These are phyloP conservation scores for Flaveria trinervia DNA, from an alignment of 129 eudicot genomes.

Conservation along the genomic window DNA sequence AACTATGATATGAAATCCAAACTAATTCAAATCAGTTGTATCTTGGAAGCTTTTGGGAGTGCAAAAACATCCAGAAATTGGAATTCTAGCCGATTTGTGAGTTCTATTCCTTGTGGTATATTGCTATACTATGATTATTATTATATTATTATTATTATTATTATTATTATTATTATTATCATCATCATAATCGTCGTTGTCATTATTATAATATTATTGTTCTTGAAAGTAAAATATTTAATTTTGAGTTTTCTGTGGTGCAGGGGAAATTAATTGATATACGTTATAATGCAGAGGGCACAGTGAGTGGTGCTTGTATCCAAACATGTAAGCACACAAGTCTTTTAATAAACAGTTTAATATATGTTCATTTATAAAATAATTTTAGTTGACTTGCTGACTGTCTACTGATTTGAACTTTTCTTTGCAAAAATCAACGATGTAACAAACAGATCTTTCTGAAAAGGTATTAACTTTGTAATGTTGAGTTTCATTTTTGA, in stretches of 20 bases:
- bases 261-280: slow-evolving; percentile 92
- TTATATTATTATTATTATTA: neutral
- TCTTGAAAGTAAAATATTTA: neutral
- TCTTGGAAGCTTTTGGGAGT: slow-evolving; percentile 92
- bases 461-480: slow-evolving; percentile 65
- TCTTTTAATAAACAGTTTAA: neutral
- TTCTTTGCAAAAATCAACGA: slow-evolving; percentile 31
- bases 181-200: too few species aligned
- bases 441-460: slow-evolving; percentile 53
- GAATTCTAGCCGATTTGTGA: slow-evolving; percentile 95
- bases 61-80: slow-evolving; percentile 87
- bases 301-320: slow-evolving; percentile 70
- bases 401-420: slow-evolving; percentile 24
- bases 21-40: slow-evolving; percentile 66
- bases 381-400: slow-evolving; percentile 22
- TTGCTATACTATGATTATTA: neutral
- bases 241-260: slow-evolving; percentile 28
- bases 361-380: neutral
- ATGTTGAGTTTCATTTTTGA: neutral
- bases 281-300: slow-evolving; percentile 62
- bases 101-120: slow-evolving; percentile 22
- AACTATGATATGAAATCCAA: slow-evolving; percentile 57
- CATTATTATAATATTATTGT: neutral
- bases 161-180: neutral
- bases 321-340: slow-evolving; percentile 71